Evolutionary conservation across 257 asterid species (phyloP).

Genomic region (Schizonepeta tenuifolia): DNA sequence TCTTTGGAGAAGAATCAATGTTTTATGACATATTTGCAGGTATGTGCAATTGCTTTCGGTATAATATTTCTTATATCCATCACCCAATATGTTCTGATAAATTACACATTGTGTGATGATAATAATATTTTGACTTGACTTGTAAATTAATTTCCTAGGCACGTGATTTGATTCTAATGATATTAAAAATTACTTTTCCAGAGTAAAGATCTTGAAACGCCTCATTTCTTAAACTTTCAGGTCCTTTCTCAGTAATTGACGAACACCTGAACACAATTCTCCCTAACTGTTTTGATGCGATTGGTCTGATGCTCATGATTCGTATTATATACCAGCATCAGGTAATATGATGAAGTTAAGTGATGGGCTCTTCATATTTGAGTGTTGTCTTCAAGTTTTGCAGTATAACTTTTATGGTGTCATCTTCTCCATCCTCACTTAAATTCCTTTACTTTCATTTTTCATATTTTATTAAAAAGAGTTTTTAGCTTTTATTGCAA

Average conservation of each 20-base stretch:
- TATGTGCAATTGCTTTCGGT: conserved; percentile 37
- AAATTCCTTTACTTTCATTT: not conserved
- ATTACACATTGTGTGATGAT: conserved; percentile 16
- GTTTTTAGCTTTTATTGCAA: conserved; percentile 10
- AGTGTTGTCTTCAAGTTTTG: conserved; percentile 19
- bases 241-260: conserved; percentile 88
- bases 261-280: conserved; percentile 86
- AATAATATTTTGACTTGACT: conserved; percentile 1
- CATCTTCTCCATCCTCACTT: conserved; percentile 1
- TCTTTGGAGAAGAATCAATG: conserved; percentile 91
- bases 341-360: conserved; percentile 59
- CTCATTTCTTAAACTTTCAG: conserved; percentile 54
- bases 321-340: conserved; percentile 98
- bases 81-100: not conserved
- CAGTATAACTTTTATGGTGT: conserved; percentile 13
- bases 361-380: conserved; percentile 9
- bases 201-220: conserved; percentile 31
- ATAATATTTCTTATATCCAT: conserved; percentile 17
- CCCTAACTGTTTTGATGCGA: conserved; percentile 92
- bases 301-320: conserved; percentile 98
- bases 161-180: conserved; percentile 18
- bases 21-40: conserved; percentile 95
- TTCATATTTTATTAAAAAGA: not conserved
- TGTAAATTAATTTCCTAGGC: conserved; percentile 3
- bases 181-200: conserved; percentile 1